Percentiles rank a stretch among this genome's conserved stretches.
Conservation (phyloP, 1,139 yeast genomes). For the Debaryomyces psychrophilus region DNA sequence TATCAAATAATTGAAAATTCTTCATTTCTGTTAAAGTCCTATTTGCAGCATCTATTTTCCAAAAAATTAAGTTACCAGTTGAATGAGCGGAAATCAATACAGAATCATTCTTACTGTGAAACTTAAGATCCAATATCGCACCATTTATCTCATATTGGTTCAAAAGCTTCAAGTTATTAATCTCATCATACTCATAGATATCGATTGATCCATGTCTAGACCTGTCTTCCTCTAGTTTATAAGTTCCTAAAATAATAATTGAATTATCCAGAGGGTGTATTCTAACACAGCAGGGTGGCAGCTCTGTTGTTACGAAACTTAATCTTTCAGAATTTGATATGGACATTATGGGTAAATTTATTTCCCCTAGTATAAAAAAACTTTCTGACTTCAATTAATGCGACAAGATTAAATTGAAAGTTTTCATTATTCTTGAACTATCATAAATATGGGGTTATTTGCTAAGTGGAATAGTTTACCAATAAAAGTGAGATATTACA, state of each 20-base stretch:
- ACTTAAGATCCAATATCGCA: conserved; percentile 77
- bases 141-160: conserved; percentile 42
- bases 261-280: conserved; percentile 55
- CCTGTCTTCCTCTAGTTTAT: conserved; percentile 65
- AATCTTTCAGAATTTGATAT: conserved; percentile 21
- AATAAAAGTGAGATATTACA: conserved; percentile 51
- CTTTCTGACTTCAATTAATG: neutral
- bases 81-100: conserved; percentile 72
- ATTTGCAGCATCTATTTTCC: conserved; percentile 46
- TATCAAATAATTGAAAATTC: conserved; percentile 48
- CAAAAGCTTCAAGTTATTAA: conserved; percentile 24
- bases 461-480: conserved; percentile 56
- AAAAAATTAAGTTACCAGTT: conserved; percentile 69
- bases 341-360: conserved; percentile 10
- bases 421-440: neutral
- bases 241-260: conserved; percentile 71
- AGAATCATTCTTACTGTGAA: conserved; percentile 55
- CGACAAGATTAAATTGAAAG: neutral
- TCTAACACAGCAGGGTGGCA: conserved; percentile 85
- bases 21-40: conserved; percentile 16
- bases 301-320: conserved; percentile 40
- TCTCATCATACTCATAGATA: conserved; percentile 40
- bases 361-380: neutral
- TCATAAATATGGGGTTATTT: conserved; percentile 35
- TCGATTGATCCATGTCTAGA: conserved; percentile 76